phyloP scores from a whole-genome alignment of 2,329 filamentous ascomycete species.

The Dryadomyces sulphureus region DNA sequence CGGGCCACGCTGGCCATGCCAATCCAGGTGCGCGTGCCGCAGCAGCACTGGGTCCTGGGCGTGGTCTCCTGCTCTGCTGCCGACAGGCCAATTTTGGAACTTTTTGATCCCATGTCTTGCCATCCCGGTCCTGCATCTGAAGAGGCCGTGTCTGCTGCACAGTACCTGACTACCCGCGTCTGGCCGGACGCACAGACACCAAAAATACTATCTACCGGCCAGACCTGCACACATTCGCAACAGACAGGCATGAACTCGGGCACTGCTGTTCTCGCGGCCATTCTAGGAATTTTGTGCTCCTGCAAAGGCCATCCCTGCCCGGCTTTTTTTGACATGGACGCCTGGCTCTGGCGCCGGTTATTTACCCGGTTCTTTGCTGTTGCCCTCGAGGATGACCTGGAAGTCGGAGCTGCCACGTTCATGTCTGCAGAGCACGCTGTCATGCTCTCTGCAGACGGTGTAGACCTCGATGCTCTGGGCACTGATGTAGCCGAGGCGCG shows the following conservation, averaged over 20 bases:
- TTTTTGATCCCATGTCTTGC: background rate
- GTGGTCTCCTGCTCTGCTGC: background rate
- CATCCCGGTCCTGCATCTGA: background rate
- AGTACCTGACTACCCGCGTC: background rate
- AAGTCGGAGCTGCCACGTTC: background rate
- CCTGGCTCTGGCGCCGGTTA: background rate
- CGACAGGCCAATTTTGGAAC: background rate
- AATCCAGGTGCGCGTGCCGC: background rate
- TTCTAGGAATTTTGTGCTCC: background rate
- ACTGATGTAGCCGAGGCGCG: background rate
- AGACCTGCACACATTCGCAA: background rate
- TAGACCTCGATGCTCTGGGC: background rate
- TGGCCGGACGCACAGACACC: background rate
- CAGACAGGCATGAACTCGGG: background rate
- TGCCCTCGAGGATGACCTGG: background rate
- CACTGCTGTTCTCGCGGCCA: background rate
- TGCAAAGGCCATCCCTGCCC: background rate
- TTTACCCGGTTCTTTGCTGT: background rate
- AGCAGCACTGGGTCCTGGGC: background rate
- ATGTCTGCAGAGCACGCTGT: background rate
- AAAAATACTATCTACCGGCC: background rate
- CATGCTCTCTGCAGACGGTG: background rate
- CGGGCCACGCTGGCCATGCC: background rate
- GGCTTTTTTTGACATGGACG: background rate
- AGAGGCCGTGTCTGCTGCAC: background rate